Evolutionary conservation across 805 yeast genomes (phyloP).

Genomic region (Ogataea philodendri): DNA sequence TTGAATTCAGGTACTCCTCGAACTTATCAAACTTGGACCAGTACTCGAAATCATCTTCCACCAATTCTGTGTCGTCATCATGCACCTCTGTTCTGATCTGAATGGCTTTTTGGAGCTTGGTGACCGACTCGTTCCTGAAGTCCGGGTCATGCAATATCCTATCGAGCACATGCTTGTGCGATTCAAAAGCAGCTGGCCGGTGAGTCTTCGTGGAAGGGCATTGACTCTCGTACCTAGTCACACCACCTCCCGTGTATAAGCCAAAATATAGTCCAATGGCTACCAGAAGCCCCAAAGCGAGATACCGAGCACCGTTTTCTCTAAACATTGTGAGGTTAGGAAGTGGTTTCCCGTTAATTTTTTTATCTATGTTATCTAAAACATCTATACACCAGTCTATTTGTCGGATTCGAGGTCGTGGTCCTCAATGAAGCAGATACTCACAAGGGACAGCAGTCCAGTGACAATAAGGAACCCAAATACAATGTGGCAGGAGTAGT

Average conservation of each 20-base stretch:
- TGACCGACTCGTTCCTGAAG: conserved; percentile 41
- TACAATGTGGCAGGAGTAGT: conserved; percentile 49
- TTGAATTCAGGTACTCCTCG: conserved; percentile 38
- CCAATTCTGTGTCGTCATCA: conserved; percentile 48
- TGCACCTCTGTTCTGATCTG: conserved; percentile 61
- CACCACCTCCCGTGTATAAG: too few relatives aligned
- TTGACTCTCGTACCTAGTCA: too few relatives aligned
- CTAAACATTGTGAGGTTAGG: too few relatives aligned
- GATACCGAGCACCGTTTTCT: too few relatives aligned
- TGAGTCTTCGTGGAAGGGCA: conserved; percentile 22
- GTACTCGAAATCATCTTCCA: conserved; percentile 51
- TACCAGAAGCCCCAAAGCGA: too few relatives aligned
- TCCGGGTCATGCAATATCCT: conserved; percentile 37
- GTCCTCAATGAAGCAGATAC: conserved; percentile 17
- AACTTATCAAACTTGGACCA: conserved; percentile 34
- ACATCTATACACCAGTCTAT: too few relatives aligned
- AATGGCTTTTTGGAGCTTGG: conserved; percentile 55
- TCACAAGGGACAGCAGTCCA: conserved; percentile 13
- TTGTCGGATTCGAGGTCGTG: too few relatives aligned
- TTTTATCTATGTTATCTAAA: too few relatives aligned
- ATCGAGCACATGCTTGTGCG: conserved; percentile 33
- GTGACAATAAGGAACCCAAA: conserved; percentile 40
- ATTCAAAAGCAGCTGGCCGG: conserved; percentile 34
- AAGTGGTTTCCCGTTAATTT: too few relatives aligned
- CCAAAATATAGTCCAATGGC: too few relatives aligned